phyloP scores from a whole-genome alignment of 345 rosid species.

The Excoecaria agallocha region DNA sequence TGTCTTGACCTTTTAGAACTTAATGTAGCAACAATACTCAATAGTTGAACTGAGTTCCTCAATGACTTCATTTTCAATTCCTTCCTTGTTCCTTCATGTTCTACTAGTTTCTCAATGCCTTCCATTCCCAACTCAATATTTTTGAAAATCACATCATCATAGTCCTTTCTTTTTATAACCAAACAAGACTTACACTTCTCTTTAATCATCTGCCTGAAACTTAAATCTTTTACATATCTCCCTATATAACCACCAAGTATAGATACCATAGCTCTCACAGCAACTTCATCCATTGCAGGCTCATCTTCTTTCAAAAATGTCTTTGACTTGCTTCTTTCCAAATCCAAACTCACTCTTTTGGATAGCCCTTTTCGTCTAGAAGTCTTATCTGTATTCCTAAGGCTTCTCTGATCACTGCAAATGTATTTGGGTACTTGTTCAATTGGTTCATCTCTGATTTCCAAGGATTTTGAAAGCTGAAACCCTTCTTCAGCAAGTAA shows the following conservation, averaged over 20 bases:
- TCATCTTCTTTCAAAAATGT: constrained; percentile 27
- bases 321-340: constrained; percentile 20
- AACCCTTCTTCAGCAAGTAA: constrained; percentile 49
- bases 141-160: constrained; percentile 28
- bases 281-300: constrained; percentile 46
- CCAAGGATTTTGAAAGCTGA: constrained; percentile 18
- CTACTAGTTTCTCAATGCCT: constrained; percentile 41
- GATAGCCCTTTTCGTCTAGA: constrained; percentile 30
- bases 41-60: constrained; percentile 35
- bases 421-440: constrained; percentile 31
- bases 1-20: constrained; percentile 35
- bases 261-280: constrained; percentile 46
- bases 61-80: constrained; percentile 30
- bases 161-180: constrained; percentile 19
- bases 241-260: constrained; percentile 55
- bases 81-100: constrained; percentile 20
- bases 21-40: constrained; percentile 46
- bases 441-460: constrained; percentile 20
- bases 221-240: constrained; percentile 41
- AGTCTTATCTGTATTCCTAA: constrained; percentile 15
- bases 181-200: constrained; percentile 42
- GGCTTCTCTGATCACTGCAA: constrained; percentile 37
- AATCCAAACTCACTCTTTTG: constrained; percentile 21
- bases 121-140: constrained; percentile 42
- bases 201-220: constrained; percentile 38